Evolutionary conservation across 148 eudicot species (phyloP), one percentile per base, ranked within the genome.

Genomic region (Limonium bicolor): DNA sequence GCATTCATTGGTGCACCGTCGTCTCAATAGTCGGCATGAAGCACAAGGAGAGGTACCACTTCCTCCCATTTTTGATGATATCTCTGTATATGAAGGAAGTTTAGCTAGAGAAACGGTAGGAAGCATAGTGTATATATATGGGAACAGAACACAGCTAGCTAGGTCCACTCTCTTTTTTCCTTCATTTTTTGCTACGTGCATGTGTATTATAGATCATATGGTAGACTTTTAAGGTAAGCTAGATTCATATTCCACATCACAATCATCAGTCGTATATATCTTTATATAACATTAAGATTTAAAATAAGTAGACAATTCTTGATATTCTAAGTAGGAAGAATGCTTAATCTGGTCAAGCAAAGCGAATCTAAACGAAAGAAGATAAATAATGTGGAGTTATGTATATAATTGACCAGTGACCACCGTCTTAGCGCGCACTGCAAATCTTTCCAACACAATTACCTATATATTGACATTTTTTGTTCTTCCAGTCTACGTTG

Each of bases 1-100:
- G 65, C 96, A 86, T 53, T 86, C 93, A 53, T 82, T 86, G 2
- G 94, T 70, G 33, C 96, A 86, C 9, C 96, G 79, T 17, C 96
- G 79, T 48, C 96, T 59, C 55, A 86, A 50, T 62, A 86, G 49
- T 59, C 82, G 81, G 77, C 96, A 86, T 17, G 96, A 82, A n/a
- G 94, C 94, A 52, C 96, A 86, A 4, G 96, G 96, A 4, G 96
- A 63, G 34, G 30, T 64, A 58, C 85, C 85, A 35, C 48, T 58
- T 23, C 63, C 63, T 17, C 54, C 63, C 63, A 58, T 64, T 30
- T 36, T 36, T 31, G 8, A 40, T 22, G 26, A 16, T 32, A 13
- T n/a, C 9, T 25, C 24, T n/a, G 9, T 3, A 0, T 6, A 40
- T 10, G 14, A 0, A 40, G 13, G 5, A 10, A 9, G 13, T 20